Evolutionary conservation across 2,329 filamentous ascomycete genomes (phyloP).

Genomic region (Diaporthe caulivora): DNA sequence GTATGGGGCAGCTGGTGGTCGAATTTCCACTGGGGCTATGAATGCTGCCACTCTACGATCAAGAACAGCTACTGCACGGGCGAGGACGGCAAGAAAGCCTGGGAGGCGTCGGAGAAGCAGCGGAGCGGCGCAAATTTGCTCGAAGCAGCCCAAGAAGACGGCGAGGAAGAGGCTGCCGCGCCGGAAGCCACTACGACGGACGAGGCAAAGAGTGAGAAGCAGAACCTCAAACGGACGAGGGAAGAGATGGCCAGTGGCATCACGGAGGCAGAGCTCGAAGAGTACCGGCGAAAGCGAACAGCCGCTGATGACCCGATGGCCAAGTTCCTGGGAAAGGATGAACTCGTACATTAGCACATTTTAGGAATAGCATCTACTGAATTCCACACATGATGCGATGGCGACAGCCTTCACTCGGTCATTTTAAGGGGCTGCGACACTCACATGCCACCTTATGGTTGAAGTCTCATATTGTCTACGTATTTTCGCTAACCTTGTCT

Average conservation of each 20-base stretch:
- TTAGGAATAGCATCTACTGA: slow-evolving; percentile 9
- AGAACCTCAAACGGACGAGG: slow-evolving; percentile 75
- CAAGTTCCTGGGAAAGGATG: slow-evolving; percentile 79
- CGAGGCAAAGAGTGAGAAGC: slow-evolving; percentile 51
- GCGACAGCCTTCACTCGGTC: not conserved
- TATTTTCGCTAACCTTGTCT: not conserved
- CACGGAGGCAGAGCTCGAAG: slow-evolving; percentile 87
- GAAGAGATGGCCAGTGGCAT: slow-evolving; percentile 84
- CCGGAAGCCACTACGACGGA: slow-evolving; percentile 48
- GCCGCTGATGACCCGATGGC: slow-evolving; percentile 90
- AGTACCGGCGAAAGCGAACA: slow-evolving; percentile 81
- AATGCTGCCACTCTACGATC: slow-evolving; percentile 91
- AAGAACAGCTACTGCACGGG: slow-evolving; percentile 99
- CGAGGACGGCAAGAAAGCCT: slow-evolving; percentile 85
- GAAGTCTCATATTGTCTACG: not conserved
- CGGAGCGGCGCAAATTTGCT: slow-evolving; percentile 60
- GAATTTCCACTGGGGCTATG: slow-evolving; percentile 94
- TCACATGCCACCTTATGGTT: not conserved
- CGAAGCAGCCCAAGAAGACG: slow-evolving; percentile 44
- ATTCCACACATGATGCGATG: slow-evolving; percentile 39
- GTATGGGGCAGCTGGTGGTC: slow-evolving; percentile 99
- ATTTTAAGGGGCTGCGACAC: too few species aligned
- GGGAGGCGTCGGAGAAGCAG: slow-evolving; percentile 79
- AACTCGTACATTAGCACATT: slow-evolving; percentile 62
- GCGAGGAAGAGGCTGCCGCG: slow-evolving; percentile 43